Evolutionary conservation across 75 land plant genomes (phyloP).

Genomic region (Gnetum montanum): DNA sequence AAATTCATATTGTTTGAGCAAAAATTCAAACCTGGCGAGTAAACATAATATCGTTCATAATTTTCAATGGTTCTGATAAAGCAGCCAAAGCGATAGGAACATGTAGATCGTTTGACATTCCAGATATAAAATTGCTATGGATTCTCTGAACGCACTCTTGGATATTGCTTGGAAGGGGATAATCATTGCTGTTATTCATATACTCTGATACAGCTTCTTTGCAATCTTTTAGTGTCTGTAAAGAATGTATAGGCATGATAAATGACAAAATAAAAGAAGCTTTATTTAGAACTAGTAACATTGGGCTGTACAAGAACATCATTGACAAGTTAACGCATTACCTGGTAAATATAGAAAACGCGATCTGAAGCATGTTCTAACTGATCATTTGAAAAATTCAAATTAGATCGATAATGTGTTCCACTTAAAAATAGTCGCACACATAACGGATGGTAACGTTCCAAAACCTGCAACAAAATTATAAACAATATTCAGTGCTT

Average conservation of each 20-base stretch:
- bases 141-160: constrained; percentile 39
- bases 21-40: constrained; percentile 26
- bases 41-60: constrained; percentile 55
- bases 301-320: constrained; percentile 32
- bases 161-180: constrained; percentile 20
- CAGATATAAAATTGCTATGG: constrained; percentile 27
- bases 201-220: constrained; percentile 27
- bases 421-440: constrained; percentile 81
- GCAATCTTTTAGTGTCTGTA: constrained; percentile 77
- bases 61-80: constrained; percentile 63
- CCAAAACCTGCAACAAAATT: constrained; percentile 51
- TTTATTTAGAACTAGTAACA: background rate
- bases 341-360: constrained; percentile 59
- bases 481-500: background rate
- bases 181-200: background rate
- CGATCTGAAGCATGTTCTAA: constrained; percentile 85
- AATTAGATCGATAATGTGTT: constrained; percentile 75
- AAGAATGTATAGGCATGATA: constrained; percentile 3
- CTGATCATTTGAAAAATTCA: constrained; percentile 66
- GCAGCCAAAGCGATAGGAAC: constrained; percentile 48
- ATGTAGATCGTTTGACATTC: constrained; percentile 86
- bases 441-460: constrained; percentile 81
- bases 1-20: too few species aligned
- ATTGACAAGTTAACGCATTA: too few species aligned
- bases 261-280: background rate